Percentiles rank a stretch among this genome's conserved stretches.
phyloP scores from a whole-genome alignment of 495 filamentous ascomycete genomes.

The Extremus antarcticus region DNA sequence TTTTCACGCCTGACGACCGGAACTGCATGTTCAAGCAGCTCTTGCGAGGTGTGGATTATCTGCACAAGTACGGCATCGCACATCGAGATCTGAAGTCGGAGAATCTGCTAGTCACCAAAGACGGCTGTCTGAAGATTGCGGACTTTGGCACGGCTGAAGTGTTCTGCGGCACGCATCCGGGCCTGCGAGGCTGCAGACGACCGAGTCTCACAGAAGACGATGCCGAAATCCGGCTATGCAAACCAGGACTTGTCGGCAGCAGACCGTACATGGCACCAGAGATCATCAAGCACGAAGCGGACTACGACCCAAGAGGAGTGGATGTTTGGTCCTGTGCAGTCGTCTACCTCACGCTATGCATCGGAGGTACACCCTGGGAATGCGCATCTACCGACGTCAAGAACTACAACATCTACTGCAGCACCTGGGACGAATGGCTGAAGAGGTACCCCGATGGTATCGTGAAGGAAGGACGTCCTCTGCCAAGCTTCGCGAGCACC shows the following conservation, averaged over 20 bases:
- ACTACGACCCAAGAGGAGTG: slow-evolving; percentile 63
- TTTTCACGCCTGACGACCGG: slow-evolving; percentile 48
- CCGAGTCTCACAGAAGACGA: slow-evolving; percentile 22
- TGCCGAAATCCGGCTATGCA: slow-evolving; percentile 51
- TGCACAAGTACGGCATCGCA: slow-evolving; percentile 61
- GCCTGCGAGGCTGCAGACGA: slow-evolving; percentile 39
- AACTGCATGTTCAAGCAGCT: slow-evolving; percentile 75
- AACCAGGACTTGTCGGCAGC: slow-evolving; percentile 64
- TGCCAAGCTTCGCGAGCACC: slow-evolving; percentile 37
- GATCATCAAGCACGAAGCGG: slow-evolving; percentile 49
- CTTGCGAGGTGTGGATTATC: slow-evolving; percentile 55
- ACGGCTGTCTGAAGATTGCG: slow-evolving; percentile 66
- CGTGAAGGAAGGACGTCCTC: slow-evolving; percentile 32
- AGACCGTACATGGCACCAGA: slow-evolving; percentile 70
- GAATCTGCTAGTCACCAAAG: slow-evolving; percentile 57
- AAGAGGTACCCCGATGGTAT: slow-evolving; percentile 38
- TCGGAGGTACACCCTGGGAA: slow-evolving; percentile 54
- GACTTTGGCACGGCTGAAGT: slow-evolving; percentile 74
- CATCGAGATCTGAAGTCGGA: slow-evolving; percentile 78
- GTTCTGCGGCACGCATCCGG: slow-evolving; percentile 64
- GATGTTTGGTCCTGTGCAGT: slow-evolving; percentile 75
- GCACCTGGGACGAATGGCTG: slow-evolving; percentile 54
- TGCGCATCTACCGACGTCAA: slow-evolving; percentile 38
- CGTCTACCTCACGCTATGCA: slow-evolving; percentile 57
- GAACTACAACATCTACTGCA: slow-evolving; percentile 46